A percentile compares a stretch with the other conserved stretches of the same genome.
phyloP scores from a whole-genome alignment of 225 moss, liverwort and hornwort genomes.

The Straminergon stramineum region DNA sequence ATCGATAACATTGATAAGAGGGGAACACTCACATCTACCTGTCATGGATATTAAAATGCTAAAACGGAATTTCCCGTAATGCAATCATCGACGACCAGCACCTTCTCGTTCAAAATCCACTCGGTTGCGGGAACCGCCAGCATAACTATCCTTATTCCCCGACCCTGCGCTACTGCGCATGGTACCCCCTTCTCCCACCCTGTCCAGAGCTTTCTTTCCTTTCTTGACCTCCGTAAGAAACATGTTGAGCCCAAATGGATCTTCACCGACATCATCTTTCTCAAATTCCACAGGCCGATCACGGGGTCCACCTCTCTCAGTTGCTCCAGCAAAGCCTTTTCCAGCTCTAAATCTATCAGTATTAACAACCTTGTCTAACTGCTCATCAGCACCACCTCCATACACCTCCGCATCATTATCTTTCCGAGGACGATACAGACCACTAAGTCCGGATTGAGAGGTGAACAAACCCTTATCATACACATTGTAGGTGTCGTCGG shows the following conservation, averaged over 20 bases:
- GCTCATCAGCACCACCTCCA: constrained; percentile 57
- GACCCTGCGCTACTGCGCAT: constrained; percentile 88
- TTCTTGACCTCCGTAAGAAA: constrained; percentile 88
- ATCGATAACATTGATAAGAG: not conserved
- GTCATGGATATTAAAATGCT: not conserved
- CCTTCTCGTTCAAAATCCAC: constrained; percentile 88
- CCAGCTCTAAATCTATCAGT: constrained; percentile 77
- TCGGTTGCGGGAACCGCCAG: constrained; percentile 77
- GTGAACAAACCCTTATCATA: constrained; percentile 74
- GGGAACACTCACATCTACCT: constrained; percentile 3
- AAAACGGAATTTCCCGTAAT: not conserved
- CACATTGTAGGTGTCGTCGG: constrained; percentile 73
- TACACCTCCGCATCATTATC: constrained; percentile 66
- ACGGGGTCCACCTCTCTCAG: constrained; percentile 47
- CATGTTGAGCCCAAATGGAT: constrained; percentile 87
- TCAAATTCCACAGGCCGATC: constrained; percentile 72
- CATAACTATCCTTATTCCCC: constrained; percentile 76
- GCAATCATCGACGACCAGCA: constrained; percentile 32
- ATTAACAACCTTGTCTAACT: constrained; percentile 52
- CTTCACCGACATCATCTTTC: constrained; percentile 73
- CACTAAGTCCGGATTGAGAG: constrained; percentile 67
- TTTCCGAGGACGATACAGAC: constrained; percentile 62
- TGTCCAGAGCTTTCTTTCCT: constrained; percentile 70
- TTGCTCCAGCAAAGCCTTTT: constrained; percentile 73
- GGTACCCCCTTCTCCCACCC: constrained; percentile 72